A percentile compares a stretch with the other conserved stretches of the same genome.
Evolutionary conservation across 2,329 filamentous ascomycete genomes (phyloP).

Genomic region (Colletotrichum australisinense): DNA sequence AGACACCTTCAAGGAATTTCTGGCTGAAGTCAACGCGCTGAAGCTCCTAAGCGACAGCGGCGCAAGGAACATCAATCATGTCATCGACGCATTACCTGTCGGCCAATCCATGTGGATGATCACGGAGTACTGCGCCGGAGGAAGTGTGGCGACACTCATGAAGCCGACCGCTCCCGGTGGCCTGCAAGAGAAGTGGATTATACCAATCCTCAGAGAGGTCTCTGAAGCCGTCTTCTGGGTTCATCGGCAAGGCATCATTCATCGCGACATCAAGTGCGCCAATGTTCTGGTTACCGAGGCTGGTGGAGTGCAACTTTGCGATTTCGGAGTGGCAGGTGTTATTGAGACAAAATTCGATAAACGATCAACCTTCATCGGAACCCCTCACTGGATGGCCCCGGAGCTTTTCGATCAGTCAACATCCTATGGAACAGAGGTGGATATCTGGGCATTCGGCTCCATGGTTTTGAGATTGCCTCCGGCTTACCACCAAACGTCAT

Average conservation of each 20-base stretch:
- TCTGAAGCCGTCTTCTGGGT: slow-evolving; percentile 76
- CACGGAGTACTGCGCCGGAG: slow-evolving; percentile 87
- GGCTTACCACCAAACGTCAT: slow-evolving; percentile 78
- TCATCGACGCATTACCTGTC: slow-evolving; percentile 82
- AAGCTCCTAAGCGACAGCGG: slow-evolving; percentile 79
- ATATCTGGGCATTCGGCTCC: slow-evolving; percentile 88
- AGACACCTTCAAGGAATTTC: slow-evolving; percentile 76
- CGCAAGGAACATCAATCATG: slow-evolving; percentile 83
- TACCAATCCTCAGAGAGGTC: slow-evolving; percentile 74
- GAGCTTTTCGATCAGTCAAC: slow-evolving; percentile 76
- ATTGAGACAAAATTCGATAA: slow-evolving; percentile 82
- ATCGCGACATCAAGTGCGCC: slow-evolving; percentile 79
- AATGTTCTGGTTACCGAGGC: slow-evolving; percentile 85
- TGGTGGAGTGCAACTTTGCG: slow-evolving; percentile 82
- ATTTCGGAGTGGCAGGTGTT: slow-evolving; percentile 85
- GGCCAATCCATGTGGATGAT: slow-evolving; percentile 89
- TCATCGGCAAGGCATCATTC: slow-evolving; percentile 75
- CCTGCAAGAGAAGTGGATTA: slow-evolving; percentile 77
- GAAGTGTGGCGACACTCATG: slow-evolving; percentile 81
- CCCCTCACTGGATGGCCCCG: slow-evolving; percentile 88
- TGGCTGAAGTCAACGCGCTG: slow-evolving; percentile 77
- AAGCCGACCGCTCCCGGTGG: slow-evolving; percentile 74
- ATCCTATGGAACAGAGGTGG: slow-evolving; percentile 78
- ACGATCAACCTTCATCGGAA: slow-evolving; percentile 83
- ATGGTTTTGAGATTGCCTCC: slow-evolving; percentile 83